phyloP scores from a whole-genome alignment of 495 filamentous ascomycete genomes.

The Daldinia grandis region DNA sequence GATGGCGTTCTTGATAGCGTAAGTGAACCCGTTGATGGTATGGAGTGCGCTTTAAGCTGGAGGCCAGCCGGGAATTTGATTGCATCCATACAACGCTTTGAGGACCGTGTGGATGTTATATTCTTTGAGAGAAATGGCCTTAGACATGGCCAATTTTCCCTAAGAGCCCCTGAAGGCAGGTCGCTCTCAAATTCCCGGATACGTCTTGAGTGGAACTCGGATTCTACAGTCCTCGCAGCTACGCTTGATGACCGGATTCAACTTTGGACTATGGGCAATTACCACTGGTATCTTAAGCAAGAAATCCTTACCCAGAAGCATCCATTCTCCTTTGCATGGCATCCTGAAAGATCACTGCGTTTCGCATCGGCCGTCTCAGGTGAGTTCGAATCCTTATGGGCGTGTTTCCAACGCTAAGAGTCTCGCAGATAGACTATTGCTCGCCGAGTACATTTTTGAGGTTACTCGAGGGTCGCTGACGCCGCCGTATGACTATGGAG shows the following conservation, averaged over 20 bases:
- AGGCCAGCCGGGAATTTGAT: slow-evolving; percentile 89
- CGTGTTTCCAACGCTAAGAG: slow-evolving; percentile 26
- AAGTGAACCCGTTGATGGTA: slow-evolving; percentile 89
- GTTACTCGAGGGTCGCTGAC: slow-evolving; percentile 71
- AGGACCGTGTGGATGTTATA: slow-evolving; percentile 78
- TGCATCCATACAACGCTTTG: slow-evolving; percentile 77
- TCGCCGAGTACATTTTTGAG: slow-evolving; percentile 73
- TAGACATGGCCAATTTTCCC: slow-evolving; percentile 87
- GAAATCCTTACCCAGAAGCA: slow-evolving; percentile 61
- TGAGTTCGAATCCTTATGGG: slow-evolving; percentile 40
- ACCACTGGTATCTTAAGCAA: slow-evolving; percentile 98
- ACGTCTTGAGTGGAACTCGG: slow-evolving; percentile 82
- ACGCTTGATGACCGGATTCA: slow-evolving; percentile 78
- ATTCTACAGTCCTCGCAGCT: slow-evolving; percentile 90
- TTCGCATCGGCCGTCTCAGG: slow-evolving; percentile 61
- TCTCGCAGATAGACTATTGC: slow-evolving; percentile 60
- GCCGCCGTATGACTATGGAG: slow-evolving; percentile 79
- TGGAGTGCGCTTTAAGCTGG: slow-evolving; percentile 91
- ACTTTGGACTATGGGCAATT: slow-evolving; percentile 97
- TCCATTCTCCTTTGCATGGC: slow-evolving; percentile 69
- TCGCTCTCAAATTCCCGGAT: slow-evolving; percentile 66
- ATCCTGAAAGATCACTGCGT: slow-evolving; percentile 80
- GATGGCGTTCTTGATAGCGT: slow-evolving; percentile 91
- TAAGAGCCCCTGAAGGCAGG: slow-evolving; percentile 68
- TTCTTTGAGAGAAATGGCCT: slow-evolving; percentile 98